Conservation (phyloP, 2,329 filamentous ascomycete genomes). For the Apiospora pterosperma region DNA sequence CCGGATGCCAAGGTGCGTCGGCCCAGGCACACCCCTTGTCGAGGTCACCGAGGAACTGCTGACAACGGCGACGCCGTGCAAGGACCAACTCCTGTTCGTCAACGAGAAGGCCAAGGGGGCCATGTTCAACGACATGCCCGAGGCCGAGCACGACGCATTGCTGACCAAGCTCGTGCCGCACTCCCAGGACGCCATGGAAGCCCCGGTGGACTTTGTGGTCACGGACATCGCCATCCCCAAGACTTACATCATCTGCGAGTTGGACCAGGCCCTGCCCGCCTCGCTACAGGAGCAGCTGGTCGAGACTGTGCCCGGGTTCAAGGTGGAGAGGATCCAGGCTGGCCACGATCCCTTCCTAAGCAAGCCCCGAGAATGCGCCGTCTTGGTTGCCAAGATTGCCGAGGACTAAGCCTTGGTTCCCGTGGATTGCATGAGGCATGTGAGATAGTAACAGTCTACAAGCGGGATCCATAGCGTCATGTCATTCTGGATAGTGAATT, state of each 20-base stretch:
- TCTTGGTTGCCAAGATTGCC: neutral
- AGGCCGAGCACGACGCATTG: neutral
- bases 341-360: slow-evolving; percentile 6
- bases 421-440: too few relatives aligned
- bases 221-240: neutral
- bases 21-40: neutral
- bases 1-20: neutral
- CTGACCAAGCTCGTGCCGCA: neutral
- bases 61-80: too few relatives aligned
- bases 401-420: too few relatives aligned
- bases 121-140: neutral
- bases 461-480: too few relatives aligned
- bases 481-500: too few relatives aligned
- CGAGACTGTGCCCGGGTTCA: neutral
- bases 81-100: neutral
- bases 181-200: neutral
- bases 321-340: neutral
- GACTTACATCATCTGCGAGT: neutral
- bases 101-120: neutral
- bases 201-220: neutral
- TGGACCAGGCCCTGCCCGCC: slow-evolving; percentile 1
- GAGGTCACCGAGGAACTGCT: neutral
- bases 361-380: neutral
- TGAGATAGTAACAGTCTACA: too few relatives aligned
- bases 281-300: slow-evolving; percentile 4